Percentiles rank a stretch among this genome's conserved stretches.
Conservation (phyloP, 2,329 filamentous ascomycete species). For the Microcyclospora tardicrescens region DNA sequence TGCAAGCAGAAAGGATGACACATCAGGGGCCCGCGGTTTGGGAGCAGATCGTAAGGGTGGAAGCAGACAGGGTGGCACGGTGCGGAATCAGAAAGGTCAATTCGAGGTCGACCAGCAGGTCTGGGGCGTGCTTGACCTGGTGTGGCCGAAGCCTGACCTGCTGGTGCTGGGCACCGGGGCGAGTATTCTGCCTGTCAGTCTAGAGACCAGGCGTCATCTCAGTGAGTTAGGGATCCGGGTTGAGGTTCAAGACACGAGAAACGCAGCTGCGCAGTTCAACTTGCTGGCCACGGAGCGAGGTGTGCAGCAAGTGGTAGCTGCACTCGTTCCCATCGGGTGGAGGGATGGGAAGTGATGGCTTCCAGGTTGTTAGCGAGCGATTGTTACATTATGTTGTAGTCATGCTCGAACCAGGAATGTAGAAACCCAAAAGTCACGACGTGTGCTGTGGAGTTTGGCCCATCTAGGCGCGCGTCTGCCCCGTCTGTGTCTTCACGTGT, state of each 20-base stretch:
- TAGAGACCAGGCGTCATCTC: conserved; percentile 58
- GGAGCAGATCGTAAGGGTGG: conserved; percentile 24
- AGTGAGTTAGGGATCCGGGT: conserved; percentile 69
- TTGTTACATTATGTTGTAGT: too few species aligned
- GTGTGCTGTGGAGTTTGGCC: too few species aligned
- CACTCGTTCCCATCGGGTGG: conserved; percentile 78
- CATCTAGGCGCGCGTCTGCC: too few species aligned
- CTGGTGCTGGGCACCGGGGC: conserved; percentile 79
- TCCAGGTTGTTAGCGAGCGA: too few species aligned
- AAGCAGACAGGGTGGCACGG: conserved; percentile 19
- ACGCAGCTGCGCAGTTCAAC: conserved; percentile 91
- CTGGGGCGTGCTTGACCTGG: conserved; percentile 61
- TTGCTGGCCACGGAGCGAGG: conserved; percentile 88
- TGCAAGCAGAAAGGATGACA: conserved; percentile 24
- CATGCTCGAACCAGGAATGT: too few species aligned
- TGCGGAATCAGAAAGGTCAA: conserved; percentile 67
- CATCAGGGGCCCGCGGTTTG: conserved; percentile 23
- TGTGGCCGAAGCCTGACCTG: conserved; percentile 90
- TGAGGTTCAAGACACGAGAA: conserved; percentile 82
- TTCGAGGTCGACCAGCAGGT: conserved; percentile 60
- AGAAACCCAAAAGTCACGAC: too few species aligned
- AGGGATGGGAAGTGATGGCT: conserved; percentile 36
- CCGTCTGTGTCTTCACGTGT: too few species aligned
- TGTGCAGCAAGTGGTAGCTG: conserved; percentile 71
- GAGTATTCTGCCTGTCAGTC: conserved; percentile 61